Evolutionary conservation across 2,329 filamentous ascomycete genomes (phyloP).

Genomic region (Aspergillus amoenus): DNA sequence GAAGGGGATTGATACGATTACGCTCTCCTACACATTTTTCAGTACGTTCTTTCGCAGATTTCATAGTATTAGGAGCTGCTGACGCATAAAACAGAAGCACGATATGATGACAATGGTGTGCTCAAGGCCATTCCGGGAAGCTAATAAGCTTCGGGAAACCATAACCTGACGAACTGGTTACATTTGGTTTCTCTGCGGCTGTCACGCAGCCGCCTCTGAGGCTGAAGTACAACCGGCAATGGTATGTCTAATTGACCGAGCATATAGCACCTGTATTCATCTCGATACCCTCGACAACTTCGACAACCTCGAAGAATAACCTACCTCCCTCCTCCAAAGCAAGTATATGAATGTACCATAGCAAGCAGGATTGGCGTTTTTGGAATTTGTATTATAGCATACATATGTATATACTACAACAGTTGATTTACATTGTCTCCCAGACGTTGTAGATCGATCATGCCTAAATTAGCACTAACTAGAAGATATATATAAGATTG

Average conservation of each 20-base stretch:
- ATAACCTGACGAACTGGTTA: background rate
- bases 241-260: background rate
- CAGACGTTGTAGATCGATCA: background rate
- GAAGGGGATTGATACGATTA: constrained; percentile 92
- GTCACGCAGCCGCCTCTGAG: background rate
- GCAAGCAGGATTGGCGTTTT: constrained; percentile 10
- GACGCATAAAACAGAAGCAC: constrained; percentile 62
- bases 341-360: constrained; percentile 13
- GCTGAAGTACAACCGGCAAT: background rate
- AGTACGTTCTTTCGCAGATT: constrained; percentile 58
- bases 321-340: background rate
- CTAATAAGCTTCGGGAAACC: constrained; percentile 6
- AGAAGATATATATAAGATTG: no score
- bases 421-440: background rate
- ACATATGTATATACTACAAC: constrained; percentile 5
- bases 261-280: background rate
- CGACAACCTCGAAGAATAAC: background rate
- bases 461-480: background rate
- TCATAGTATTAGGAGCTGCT: constrained; percentile 25
- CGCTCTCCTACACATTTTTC: constrained; percentile 96
- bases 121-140: constrained; percentile 55
- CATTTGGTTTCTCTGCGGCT: background rate
- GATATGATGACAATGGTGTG: constrained; percentile 78
- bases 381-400: constrained; percentile 6
- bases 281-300: background rate